These are phyloP conservation scores for Pestalotiopsis sp. DNA, from an alignment of 2,329 filamentous ascomycete species.

Conservation along the genomic window DNA sequence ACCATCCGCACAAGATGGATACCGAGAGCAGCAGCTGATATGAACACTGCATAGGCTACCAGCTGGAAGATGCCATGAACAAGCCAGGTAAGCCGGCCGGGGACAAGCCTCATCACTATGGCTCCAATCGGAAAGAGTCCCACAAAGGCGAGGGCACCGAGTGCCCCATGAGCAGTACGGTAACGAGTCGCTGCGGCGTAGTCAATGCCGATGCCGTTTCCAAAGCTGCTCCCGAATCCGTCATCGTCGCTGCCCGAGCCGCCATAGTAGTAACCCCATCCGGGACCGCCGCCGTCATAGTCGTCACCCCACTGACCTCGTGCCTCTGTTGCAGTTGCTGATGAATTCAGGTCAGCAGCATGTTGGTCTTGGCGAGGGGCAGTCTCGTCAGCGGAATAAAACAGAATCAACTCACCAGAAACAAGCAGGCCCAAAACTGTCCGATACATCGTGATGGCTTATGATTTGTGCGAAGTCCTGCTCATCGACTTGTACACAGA, in stretches of 20 bases:
- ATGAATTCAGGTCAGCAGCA: background rate
- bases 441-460: background rate
- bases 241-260: slow-evolving; percentile 4
- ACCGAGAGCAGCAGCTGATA: slow-evolving; percentile 43
- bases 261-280: background rate
- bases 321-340: background rate
- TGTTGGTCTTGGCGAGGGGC: background rate
- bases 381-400: background rate
- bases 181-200: slow-evolving; percentile 28
- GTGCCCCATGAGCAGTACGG: slow-evolving; percentile 42
- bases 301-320: slow-evolving; percentile 2
- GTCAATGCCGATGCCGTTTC: slow-evolving; percentile 26
- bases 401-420: background rate
- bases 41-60: slow-evolving; percentile 37
- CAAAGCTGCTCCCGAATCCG: slow-evolving; percentile 3
- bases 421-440: background rate
- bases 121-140: slow-evolving; percentile 47
- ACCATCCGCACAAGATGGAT: slow-evolving; percentile 41
- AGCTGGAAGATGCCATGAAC: slow-evolving; percentile 43
- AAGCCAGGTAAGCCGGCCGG: slow-evolving; percentile 37
- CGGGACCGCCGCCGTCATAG: slow-evolving; percentile 1
- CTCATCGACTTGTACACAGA: background rate
- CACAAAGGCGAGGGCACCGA: slow-evolving; percentile 43
- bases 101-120: slow-evolving; percentile 42
- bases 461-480: background rate